Evolutionary conservation across 164 flowering plant species (phyloP), one percentile per base, ranked within the genome.

Genomic region (Vitis riparia): DNA sequence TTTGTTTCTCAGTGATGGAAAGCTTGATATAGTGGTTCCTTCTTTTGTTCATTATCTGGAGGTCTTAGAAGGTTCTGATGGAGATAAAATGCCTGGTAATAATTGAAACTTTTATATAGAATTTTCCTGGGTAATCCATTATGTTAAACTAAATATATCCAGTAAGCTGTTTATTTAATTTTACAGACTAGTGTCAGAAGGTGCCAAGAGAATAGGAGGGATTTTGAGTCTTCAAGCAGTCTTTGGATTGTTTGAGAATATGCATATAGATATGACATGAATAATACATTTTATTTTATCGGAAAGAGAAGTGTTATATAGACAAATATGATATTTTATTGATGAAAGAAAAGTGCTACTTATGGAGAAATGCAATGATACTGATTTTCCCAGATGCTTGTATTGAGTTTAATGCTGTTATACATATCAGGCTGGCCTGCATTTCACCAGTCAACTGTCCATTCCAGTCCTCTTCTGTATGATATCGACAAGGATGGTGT

Each of bases 401-500:
- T 7, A 11, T 52, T 51, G 52, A 56, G 51, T 30, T 71, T 12
- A 8, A 15, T 56, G 30, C 15, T 72, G 16, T 16, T 47, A 61
- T 9, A 2, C 61, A 44, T 67, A 29, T 79, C 76, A 93, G 99
- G 99, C 23, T 96, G 97, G 97, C 99, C 98, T 75, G 95, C 97
- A 68, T 96, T 91, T 76, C 99, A 96, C 72, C 91, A 96, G 80
- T 96, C 99, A 52, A 92, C 89, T 62, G 97, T 93, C 72, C 99
- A 96, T 84, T 82, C 98, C 23, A 91, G 91, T 75, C 98, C 98
- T 66, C 90, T 96, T 56, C 74, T 96, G 5, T 93, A 82, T 89
- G 99, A 96, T 76, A 93, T 96, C 77, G 99, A 96, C 78, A 96
- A 93, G 78, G 99, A 96, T 80, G 99, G 99, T 66, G 91, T 87